A percentile compares a stretch with the other conserved stretches of the same genome.
Conservation (phyloP, 1,284 basidiomycete genomes). For the Exobasidium cylindrosporum region DNA sequence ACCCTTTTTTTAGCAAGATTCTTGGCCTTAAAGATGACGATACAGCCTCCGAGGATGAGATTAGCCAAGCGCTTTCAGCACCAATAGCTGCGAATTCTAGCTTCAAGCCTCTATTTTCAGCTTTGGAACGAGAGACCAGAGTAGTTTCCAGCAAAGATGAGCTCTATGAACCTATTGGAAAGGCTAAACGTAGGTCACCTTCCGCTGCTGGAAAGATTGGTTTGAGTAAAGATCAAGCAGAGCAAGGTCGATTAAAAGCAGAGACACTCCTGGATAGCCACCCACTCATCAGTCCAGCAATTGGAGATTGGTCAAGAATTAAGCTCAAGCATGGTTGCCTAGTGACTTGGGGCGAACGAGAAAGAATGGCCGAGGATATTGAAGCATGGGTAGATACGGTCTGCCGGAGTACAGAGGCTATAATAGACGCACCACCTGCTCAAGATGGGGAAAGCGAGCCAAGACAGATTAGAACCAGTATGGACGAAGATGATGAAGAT, state of each 20-base stretch:
- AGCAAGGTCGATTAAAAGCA: conserved; percentile 9
- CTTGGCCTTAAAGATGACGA: not conserved
- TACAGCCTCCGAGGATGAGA: not conserved
- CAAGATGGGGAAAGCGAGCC: conserved; percentile 1
- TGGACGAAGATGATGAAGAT: conserved; percentile 8
- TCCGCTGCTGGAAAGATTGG: conserved; percentile 3
- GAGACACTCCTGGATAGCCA: conserved; percentile 25
- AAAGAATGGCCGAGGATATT: conserved; percentile 48
- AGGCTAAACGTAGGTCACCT: not conserved
- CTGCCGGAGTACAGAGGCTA: conserved; percentile 15
- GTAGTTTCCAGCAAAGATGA: conserved; percentile 26
- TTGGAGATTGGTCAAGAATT: conserved; percentile 47
- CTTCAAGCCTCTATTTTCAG: conserved; percentile 37
- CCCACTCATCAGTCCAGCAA: conserved; percentile 41
- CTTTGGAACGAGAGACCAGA: conserved; percentile 32
- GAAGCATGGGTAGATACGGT: conserved; percentile 36
- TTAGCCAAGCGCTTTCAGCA: not conserved
- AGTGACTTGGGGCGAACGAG: conserved; percentile 48
- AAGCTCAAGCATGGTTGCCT: conserved; percentile 34
- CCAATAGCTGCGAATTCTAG: conserved; percentile 11
- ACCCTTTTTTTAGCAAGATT: conserved; percentile 27
- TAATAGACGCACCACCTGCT: not conserved
- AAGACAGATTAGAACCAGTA: not conserved
- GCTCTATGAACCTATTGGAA: conserved; percentile 26
- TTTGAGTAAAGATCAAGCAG: not conserved